A percentile compares a stretch with the other conserved stretches of the same genome.
phyloP scores from a whole-genome alignment of 257 asterid species.

The Ocimum tenuiflorum region DNA sequence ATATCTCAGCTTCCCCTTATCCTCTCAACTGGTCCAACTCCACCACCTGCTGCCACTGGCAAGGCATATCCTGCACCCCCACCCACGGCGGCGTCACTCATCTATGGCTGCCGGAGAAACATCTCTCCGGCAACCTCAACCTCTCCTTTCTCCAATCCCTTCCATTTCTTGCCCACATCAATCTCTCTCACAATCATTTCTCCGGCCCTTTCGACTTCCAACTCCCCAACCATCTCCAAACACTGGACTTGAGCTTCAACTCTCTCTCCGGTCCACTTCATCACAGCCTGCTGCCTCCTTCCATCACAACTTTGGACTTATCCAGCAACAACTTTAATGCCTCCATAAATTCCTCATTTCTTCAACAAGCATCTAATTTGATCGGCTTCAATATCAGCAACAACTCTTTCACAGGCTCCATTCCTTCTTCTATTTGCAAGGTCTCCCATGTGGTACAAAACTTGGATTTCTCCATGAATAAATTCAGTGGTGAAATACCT shows the following conservation, averaged over 20 bases:
- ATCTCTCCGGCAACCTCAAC: conserved; percentile 10
- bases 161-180: conserved; percentile 22
- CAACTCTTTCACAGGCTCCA: conserved; percentile 32
- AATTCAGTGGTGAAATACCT: conserved; percentile 22
- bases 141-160: conserved; percentile 20
- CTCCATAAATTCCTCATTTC: conserved; percentile 12
- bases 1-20: conserved; percentile 6
- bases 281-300: too few relatives aligned
- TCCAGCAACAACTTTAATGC: conserved; percentile 41
- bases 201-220: conserved; percentile 6
- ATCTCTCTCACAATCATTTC: conserved; percentile 32
- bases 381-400: conserved; percentile 34
- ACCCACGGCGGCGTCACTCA: not conserved
- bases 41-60: conserved; percentile 32
- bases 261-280: not conserved
- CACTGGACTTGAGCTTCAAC: not conserved
- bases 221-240: not conserved
- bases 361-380: conserved; percentile 15
- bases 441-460: conserved; percentile 9
- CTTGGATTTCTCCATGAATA: conserved; percentile 39
- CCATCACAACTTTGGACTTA: conserved; percentile 17
- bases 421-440: conserved; percentile 32
- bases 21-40: conserved; percentile 29
- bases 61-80: conserved; percentile 29
- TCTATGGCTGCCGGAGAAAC: conserved; percentile 9